Conservation (phyloP, 805 yeast species). For the Saccharomycopsis olivae region DNA sequence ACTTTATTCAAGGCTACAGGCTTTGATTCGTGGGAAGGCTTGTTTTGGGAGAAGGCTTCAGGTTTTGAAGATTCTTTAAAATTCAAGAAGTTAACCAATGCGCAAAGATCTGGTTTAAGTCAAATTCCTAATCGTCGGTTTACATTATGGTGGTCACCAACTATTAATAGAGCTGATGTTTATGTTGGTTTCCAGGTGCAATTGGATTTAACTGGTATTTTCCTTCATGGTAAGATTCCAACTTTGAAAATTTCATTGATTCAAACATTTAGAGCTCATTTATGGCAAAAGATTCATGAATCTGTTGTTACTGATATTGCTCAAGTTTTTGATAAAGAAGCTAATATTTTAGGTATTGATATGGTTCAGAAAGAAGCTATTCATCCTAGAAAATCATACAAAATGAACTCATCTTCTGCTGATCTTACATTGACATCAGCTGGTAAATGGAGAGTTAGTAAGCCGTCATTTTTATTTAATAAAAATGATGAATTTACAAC, state of each 20-base stretch:
- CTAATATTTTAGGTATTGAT: slow-evolving; percentile 75
- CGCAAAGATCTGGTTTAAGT: slow-evolving; percentile 93
- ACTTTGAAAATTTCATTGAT: slow-evolving; percentile 90
- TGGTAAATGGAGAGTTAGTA: slow-evolving; percentile 71
- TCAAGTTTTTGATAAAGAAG: slow-evolving; percentile 81
- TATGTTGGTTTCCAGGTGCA: slow-evolving; percentile 97
- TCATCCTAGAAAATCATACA: slow-evolving; percentile 94
- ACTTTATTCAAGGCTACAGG: slow-evolving; percentile 95
- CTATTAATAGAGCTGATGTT: slow-evolving; percentile 94
- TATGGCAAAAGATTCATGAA: slow-evolving; percentile 99
- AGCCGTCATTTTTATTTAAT: slow-evolving; percentile 73
- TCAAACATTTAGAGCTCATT: slow-evolving; percentile 94
- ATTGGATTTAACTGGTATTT: slow-evolving; percentile 91
- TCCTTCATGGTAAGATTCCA: slow-evolving; percentile 95
- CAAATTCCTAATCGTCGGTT: slow-evolving; percentile 97
- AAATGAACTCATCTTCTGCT: slow-evolving; percentile 93
- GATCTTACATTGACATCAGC: slow-evolving; percentile 72
- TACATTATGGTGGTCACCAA: slow-evolving; percentile 99
- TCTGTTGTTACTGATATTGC: slow-evolving; percentile 87
- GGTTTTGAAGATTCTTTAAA: slow-evolving; percentile 96
- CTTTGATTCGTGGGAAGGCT: slow-evolving; percentile 95
- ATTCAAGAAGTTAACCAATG: slow-evolving; percentile 90
- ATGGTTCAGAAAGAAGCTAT: slow-evolving; percentile 83
- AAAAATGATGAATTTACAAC: slow-evolving; percentile 53
- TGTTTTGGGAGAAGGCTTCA: slow-evolving; percentile 96